Evolutionary conservation across 2,329 filamentous ascomycete species (phyloP), one percentile per base, ranked within the genome.

Genomic region (Emmonsiellopsis sp.): DNA sequence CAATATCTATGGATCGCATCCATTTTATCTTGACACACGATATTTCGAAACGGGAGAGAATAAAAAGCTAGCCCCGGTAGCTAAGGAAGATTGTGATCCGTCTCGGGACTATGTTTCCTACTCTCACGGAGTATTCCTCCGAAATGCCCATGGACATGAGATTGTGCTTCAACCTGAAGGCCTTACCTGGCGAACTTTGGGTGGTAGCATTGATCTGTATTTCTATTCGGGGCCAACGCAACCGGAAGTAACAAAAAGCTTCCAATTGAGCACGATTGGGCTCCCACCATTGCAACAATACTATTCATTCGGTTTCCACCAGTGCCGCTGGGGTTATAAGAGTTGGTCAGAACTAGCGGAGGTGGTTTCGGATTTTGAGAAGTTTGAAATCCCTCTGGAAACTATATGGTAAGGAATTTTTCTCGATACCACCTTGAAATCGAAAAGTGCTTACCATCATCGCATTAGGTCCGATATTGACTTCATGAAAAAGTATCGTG

Each of bases 291-390:
- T 92, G 81, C 85, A 91, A 63, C 84, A 87, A 59, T 93, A 93
- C 71, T 92, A 82, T 76, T 82, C 84, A 0, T 82, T 94, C 56
- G 89, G 89, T 0, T 92, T 79, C 64, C 88, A 94, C 59, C 88
- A 94, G 65, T 92, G 87, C 61, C 79, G 87, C 55, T 93, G 88
- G 83, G 88, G 88, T 0, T 93, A 93, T 65, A 72, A 77, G 40
- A 88, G 87, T 61, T 89, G 85, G 82, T 79, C 80, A 1, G 76
- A 81, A 32, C 63, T 88, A 2, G 77, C 85, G 57, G 79, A 79
- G 58, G 74, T 81, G 9, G 72, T 80, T 34, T 69, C 77, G 47
- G 75, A 74, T 50, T 80, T 78, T 65, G 74, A 71, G 54, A 71
- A 70, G 17, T 81, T 80, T 54, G 69, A 74, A 33, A 83, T 84